Evolutionary conservation across 495 filamentous ascomycete genomes (phyloP).

Genomic region (Penicillium malachiteum): DNA sequence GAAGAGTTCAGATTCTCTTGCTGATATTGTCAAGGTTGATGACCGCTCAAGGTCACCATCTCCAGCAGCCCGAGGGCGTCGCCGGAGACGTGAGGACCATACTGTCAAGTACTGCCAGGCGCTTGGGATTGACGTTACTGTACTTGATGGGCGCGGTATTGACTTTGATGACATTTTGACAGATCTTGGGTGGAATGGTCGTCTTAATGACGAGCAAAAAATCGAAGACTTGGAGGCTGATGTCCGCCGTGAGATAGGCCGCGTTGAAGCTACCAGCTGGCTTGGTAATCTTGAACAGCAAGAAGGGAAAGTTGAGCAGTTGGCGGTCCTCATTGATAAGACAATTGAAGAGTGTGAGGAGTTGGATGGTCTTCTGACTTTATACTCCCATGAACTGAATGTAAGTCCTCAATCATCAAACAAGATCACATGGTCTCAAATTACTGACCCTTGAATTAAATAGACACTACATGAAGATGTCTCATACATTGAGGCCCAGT

Average conservation of each 20-base stretch:
- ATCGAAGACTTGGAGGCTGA: constrained; percentile 82
- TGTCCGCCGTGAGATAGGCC: constrained; percentile 81
- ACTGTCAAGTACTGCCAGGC: constrained; percentile 76
- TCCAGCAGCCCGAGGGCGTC: constrained; percentile 44
- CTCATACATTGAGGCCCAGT: constrained; percentile 93
- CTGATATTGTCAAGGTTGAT: constrained; percentile 23
- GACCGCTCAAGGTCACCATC: constrained; percentile 37
- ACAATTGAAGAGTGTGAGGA: constrained; percentile 94
- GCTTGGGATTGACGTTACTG: constrained; percentile 67
- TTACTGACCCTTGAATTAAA: constrained; percentile 33
- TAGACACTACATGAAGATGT: constrained; percentile 94
- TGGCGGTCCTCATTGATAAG: constrained; percentile 80
- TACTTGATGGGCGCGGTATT: constrained; percentile 67
- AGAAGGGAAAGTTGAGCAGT: constrained; percentile 79
- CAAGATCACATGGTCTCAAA: background rate
- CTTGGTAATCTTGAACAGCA: constrained; percentile 83
- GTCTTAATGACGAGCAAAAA: constrained; percentile 64
- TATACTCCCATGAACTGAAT: constrained; percentile 91
- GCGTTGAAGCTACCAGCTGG: constrained; percentile 91
- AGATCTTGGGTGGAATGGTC: constrained; percentile 88
- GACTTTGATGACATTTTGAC: constrained; percentile 77
- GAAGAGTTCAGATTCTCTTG: constrained; percentile 35
- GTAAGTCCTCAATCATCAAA: constrained; percentile 51
- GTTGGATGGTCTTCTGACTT: constrained; percentile 84
- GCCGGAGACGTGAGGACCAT: constrained; percentile 65